A percentile compares a stretch with the other conserved stretches of the same genome.
These are phyloP conservation scores for Beauveria asiatica DNA, from an alignment of 2,329 filamentous ascomycete species.

Conservation along the genomic window DNA sequence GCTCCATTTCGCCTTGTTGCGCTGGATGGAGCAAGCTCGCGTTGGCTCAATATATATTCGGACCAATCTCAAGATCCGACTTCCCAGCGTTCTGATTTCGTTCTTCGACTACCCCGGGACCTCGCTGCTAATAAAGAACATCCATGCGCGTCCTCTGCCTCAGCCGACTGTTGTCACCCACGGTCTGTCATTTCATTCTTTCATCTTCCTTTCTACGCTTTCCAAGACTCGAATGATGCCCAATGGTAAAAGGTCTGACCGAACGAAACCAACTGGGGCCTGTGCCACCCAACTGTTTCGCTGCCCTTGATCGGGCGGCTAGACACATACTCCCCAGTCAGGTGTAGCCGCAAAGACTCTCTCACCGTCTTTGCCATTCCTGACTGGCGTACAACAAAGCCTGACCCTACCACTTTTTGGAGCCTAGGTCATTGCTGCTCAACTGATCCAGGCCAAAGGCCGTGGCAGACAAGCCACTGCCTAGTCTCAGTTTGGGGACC, in stretches of 20 bases:
- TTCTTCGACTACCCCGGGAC: too few species aligned
- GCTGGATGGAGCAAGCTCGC: background rate
- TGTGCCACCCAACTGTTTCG: slow-evolving; percentile 15
- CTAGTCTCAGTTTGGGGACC: slow-evolving; percentile 6
- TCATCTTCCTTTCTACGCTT: background rate
- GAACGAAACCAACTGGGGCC: slow-evolving; percentile 39
- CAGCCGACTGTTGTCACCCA: background rate
- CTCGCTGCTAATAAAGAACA: background rate
- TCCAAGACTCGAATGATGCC: slow-evolving; percentile 40
- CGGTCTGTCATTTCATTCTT: background rate
- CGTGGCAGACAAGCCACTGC: slow-evolving; percentile 38
- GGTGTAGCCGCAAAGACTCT: background rate
- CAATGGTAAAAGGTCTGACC: slow-evolving; percentile 59
- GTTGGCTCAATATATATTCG: background rate
- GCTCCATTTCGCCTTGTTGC: background rate
- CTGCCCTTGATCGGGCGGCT: background rate
- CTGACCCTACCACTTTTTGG: slow-evolving; percentile 38
- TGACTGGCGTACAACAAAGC: background rate
- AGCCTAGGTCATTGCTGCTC: slow-evolving; percentile 38
- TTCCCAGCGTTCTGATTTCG: background rate
- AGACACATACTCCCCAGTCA: background rate
- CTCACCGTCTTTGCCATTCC: background rate
- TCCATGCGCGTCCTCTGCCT: background rate
- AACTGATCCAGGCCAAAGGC: slow-evolving; percentile 51
- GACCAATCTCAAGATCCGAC: too few species aligned